Evolutionary conservation across 495 filamentous ascomycete genomes (phyloP), one percentile per base, ranked within the genome.

Genomic region (Hyaloscypha finlandica): DNA sequence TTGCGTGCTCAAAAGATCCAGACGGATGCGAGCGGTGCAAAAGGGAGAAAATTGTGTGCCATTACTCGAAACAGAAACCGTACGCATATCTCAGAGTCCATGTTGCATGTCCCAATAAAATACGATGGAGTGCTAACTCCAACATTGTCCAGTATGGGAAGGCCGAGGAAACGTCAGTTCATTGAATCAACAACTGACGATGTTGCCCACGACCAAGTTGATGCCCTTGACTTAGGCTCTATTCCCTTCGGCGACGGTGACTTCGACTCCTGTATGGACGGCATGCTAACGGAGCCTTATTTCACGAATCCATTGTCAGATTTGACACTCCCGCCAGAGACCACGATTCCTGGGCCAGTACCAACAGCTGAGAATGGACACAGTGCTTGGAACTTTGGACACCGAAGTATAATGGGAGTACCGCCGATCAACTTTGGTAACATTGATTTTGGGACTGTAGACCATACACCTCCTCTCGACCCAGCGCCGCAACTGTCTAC

Each of bases 51-150:
- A 79, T 86, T 58, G 53, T 70, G 42, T 89, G 86, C 74, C 75
- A 81, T 70, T 89, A 88, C 72, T 88, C 86, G 6, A 72, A 79
- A 22, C 84, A 86, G 72, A 88, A 89, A 73, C 81, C 78, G 42
- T 48, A 48, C 16, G 42, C 42, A 48, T 48, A 48, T 48, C 1
- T 12, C 16, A 6, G 16, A 19, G 11, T 16, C 4, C 16, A 19
- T 14, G 4, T 48, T 48, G 16, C 42, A 48, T 16, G 9, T 48
- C 16, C 16, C 11, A 16, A 4, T 14, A 48, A 4, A 1, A 6
- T 37, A 12, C 35, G 35, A 37, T 1, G 6, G 8, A 37, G 12
- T 48, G 1, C 42, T 48, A 48, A 48, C 11, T 16, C 11, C 42
- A 48, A 48, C 8, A 16, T 48, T 25, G 25, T 37, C 35, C 42